Evolutionary conservation across 768 basidiomycete species (phyloP), one percentile per base, ranked within the genome.

Genomic region (Wakefieldia striispora): DNA sequence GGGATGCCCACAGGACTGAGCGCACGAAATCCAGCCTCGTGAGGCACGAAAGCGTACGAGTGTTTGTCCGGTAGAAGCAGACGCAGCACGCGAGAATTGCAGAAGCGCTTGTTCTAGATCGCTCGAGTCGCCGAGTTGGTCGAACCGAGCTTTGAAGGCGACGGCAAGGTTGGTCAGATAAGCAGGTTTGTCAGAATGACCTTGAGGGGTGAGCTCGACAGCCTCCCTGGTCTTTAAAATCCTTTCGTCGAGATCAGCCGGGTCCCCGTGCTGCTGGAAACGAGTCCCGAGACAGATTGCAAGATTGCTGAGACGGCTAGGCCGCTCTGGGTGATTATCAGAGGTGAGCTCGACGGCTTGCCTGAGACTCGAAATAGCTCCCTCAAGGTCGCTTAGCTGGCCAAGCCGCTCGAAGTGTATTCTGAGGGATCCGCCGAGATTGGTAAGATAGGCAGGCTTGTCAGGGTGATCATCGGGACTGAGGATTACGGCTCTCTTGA

Each of bases 201-300:
- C 45, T 4, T 49, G 33, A 6, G 55, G 52, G 34, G 43, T 50
- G 31, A 59, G 43, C 23, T 39, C 12, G 3, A 56, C 49, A 3
- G 52, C 57, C 4, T 47, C 27, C 8, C 24, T 24, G 9, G 5
- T 6, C 23, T 7, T 27, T 1, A n/a, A 43, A 29, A 61, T 56
- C 3, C 47, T 23, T 51, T 51, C 24, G 20, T 38, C 27, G 7
- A 51, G 24, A 17, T 29, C 24, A 24, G 27, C 24, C 10, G n/a
- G 19, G 31, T 45, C 35, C 5, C 35, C 19, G 4, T 39, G 19
- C 4, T 20, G 45, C 14, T 29, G 4, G 21, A 39, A 46, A 31
- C 45, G 40, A 27, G 13, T n/a, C 2, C 24, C 16, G 4, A 42
- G 14, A 1, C 24, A 29, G 19, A 3, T 36, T 12, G 40, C 40